Evolutionary conservation across 495 filamentous ascomycete genomes (phyloP), one percentile per base, ranked within the genome.

Genomic region (Extremus antarcticus): DNA sequence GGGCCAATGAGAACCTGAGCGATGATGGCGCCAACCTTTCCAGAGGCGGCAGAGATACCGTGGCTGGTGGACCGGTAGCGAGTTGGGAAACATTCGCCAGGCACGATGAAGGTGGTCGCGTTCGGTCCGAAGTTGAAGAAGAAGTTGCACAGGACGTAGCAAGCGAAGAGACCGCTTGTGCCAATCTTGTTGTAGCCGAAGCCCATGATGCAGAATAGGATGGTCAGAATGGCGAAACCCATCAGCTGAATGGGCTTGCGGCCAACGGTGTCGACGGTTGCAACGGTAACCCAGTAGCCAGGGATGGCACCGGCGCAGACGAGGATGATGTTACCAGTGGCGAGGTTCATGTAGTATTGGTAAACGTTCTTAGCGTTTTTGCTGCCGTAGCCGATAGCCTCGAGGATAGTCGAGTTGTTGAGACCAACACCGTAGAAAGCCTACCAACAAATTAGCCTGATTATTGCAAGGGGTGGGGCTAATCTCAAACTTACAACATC

Each of bases 81-180:
- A 3, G 90, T 94, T 0, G 89, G 90, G 73, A 92, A 95, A 62
- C 81, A 85, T 66, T 95, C 90, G 20, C 88, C 89, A 10, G 90
- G 89, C 0, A 94, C 83, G 62, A 94, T 85, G 73, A 94, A 94
- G 29, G 88, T 94, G 20, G 87, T 94, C 1, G 86, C 76, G 69
- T 94, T 94, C 50, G 90, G 90, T 1, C 88, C 83, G 55, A 79
- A 90, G 71, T 91, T 90, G 78, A 91, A 91, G 73, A 88, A 90
- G 73, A 88, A 87, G 60, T 91, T 84, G n/a, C 83, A 81, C 2
- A 92, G 70, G 19, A 91, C 76, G 64, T 91, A 92, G 54, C 88
- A 76, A n/a, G 74, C 83, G 21, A 90, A 74, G 11, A 90, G 73
- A 47, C 72, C 72, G 8, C 38, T 24, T 15, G 63, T 46, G 17